A percentile compares a stretch with the other conserved stretches of the same genome.
Conservation (phyloP, 257 asterid genomes). For the Nicotiana undulata region DNA sequence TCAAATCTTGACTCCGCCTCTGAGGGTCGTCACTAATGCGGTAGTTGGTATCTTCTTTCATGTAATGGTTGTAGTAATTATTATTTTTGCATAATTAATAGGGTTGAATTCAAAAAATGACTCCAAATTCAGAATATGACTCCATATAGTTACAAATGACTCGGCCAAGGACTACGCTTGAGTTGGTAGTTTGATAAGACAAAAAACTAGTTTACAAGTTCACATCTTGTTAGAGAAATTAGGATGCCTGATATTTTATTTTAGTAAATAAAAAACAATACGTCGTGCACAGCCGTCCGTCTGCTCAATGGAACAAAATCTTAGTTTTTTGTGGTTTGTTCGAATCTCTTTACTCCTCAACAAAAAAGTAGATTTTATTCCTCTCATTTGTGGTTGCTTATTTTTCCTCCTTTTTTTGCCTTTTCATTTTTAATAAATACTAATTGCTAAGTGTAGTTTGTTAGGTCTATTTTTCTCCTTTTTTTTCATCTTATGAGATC, state of each 20-base stretch:
- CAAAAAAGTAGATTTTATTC: slow-evolving; percentile 22
- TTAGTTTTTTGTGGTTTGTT: slow-evolving; percentile 16
- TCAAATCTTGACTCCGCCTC: no score
- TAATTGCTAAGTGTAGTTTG: no score
- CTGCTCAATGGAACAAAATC: slow-evolving; percentile 27
- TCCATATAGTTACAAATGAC: not conserved
- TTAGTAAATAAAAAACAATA: not conserved
- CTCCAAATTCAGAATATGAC: no score
- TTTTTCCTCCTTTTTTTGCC: not conserved
- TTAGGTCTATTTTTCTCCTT: no score
- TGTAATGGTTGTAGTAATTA: not conserved
- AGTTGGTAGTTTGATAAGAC: slow-evolving; percentile 29
- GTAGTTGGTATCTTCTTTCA: not conserved
- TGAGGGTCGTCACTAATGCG: not conserved
- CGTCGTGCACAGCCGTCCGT: slow-evolving; percentile 48
- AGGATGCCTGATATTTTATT: not conserved
- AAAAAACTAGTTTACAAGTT: slow-evolving; percentile 28
- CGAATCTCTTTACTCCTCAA: slow-evolving; percentile 8
- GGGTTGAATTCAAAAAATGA: not conserved
- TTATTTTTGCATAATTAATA: not conserved
- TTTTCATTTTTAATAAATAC: no score
- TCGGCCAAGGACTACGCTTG: not conserved
- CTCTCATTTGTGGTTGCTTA: not conserved
- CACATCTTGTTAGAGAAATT: not conserved
- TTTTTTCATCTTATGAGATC: slow-evolving; percentile 11